Base-by-base conservation (phyloP, 2,329 filamentous ascomycete genomes). In the Pseudocercospora pini-densiflorae region DNA sequence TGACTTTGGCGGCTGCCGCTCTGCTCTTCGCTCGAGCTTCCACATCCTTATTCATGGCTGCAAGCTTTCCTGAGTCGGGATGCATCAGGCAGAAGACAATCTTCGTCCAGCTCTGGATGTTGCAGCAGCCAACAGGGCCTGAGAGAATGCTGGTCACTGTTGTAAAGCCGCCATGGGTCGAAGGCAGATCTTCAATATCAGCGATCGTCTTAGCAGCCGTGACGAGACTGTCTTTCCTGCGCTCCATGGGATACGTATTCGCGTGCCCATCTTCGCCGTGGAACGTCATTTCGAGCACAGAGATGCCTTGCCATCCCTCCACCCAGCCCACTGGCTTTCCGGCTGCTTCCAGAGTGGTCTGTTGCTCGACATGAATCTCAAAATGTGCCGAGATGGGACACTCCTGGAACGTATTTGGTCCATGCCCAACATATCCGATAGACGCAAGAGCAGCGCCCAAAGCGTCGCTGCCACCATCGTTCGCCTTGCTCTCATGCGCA, bases 371-470 rank as follows among this genome's bases (percentile, higher is more conserved):
- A 40, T 75, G 73, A 31, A 75, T 70, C 43, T 75, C 73, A 54
- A 74, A 75, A 47, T 75, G 73, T 0, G 70, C 73, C 8, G 71
- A 71, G 19, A 74, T 68, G 4, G 73, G 71, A 14, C 65, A 67
- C 10, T 71, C 70, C n/a, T 69, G 62, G 45, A 73, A 69, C 1
- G 69, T 69, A 27, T 70, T 71, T 5, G 70, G 70, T 9, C 71
- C 77, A 5, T 64, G 47, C 2, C 78, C 77, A 0, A 77, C 68
- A 60, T 79, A 80, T 1, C 74, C 74, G 23, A 77, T 79, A 0
- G 73, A 53, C 27, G 72, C 58, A 7, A 80, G 53, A 8, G 76
- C 78, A 7, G 71, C 61, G 27, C 74, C 73, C 59, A 79, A 55
- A 68, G 59, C 71, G 36, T 65, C 66, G 27, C 63, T 67, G 27